Evolutionary conservation across 495 filamentous ascomycete species (phyloP).

Genomic region (Evernia prunastri): DNA sequence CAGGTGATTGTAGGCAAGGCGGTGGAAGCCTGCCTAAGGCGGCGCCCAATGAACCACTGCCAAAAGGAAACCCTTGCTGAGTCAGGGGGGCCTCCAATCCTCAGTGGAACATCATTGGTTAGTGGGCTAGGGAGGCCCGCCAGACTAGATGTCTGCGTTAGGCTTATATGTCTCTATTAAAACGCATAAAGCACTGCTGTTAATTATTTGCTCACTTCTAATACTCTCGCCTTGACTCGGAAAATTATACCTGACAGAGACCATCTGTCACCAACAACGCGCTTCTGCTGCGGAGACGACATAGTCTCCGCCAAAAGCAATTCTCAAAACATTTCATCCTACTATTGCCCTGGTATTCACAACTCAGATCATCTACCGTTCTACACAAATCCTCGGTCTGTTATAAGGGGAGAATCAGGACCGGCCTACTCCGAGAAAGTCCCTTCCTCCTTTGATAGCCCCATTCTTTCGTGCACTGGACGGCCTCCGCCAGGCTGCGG

Average conservation of each 20-base stretch:
- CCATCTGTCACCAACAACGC: neutral
- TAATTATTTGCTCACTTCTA: no score
- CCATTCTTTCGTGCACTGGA: no score
- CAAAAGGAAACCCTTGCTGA: neutral
- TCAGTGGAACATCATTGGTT: neutral
- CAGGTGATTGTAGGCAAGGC: neutral
- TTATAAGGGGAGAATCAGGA: no score
- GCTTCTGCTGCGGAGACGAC: constrained; percentile 5
- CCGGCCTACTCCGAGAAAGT: no score
- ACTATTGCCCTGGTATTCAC: constrained; percentile 1
- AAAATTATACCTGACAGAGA: neutral
- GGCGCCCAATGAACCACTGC: neutral
- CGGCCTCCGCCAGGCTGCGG: no score
- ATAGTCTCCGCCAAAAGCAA: constrained; percentile 9
- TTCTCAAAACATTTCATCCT: neutral
- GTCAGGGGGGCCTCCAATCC: neutral
- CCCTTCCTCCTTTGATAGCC: constrained; percentile 6
- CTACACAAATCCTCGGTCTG: constrained; percentile 1
- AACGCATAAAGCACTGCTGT: no score
- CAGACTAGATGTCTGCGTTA: neutral
- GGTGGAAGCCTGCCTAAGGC: neutral
- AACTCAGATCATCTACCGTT: neutral
- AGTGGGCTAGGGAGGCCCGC: neutral
- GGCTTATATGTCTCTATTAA: neutral
- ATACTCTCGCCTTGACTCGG: neutral